Base-by-base conservation (phyloP, 2,329 filamentous ascomycete genomes). In the Venturia aucupariae region DNA sequence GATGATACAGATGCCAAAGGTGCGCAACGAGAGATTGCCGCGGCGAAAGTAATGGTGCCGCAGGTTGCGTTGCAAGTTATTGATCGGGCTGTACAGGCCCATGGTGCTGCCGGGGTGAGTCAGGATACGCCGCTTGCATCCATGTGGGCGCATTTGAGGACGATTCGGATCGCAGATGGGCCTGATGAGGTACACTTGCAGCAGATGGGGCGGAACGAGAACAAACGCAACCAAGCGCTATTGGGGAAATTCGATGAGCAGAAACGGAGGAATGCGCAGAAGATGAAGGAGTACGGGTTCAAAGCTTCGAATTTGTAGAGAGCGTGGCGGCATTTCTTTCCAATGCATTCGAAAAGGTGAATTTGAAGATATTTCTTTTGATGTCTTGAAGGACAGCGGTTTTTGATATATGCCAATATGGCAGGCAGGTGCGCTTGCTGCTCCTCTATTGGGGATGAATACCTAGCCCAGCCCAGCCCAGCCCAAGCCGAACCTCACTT, bases 1-100 rank as follows among this genome's bases (percentile, higher is more conserved):
- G 94, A 99, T 78, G 84, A 89, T 69, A 84, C 87, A 27, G 89
- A 93, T 69, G 90, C 93, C 70, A 97, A 97, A 81, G 86, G 86
- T 68, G 91, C 93, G 0, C 84, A 97, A 67, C 90, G 89, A 75
- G 91, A 97, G 76, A 99, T 99, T 69, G 93, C 92, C 27, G 85
- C 97, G 78, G 94, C 93, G 68, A 99, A 99, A 82, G 88, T 97
- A 0, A 84, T 96, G 22, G 89, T 95, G 8, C 94, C 94, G 0
- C 82, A 86, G 72, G 90, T 88, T 71, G 87, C 90, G 1, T 82
- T 97, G 69, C 86, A 86, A 22, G 90, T 97, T 70, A 93, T 99
- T 71, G 94, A 99, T 80, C 89, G 92, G 67, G 94, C 94, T 0
- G 86, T 99, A 11, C 94, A 99, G 82, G 85, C 90, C 0, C 96